A percentile compares a stretch with the other conserved stretches of the same genome.
Conservation (phyloP, 2,329 filamentous ascomycete genomes). For the Periglandula ipomoeae region DNA sequence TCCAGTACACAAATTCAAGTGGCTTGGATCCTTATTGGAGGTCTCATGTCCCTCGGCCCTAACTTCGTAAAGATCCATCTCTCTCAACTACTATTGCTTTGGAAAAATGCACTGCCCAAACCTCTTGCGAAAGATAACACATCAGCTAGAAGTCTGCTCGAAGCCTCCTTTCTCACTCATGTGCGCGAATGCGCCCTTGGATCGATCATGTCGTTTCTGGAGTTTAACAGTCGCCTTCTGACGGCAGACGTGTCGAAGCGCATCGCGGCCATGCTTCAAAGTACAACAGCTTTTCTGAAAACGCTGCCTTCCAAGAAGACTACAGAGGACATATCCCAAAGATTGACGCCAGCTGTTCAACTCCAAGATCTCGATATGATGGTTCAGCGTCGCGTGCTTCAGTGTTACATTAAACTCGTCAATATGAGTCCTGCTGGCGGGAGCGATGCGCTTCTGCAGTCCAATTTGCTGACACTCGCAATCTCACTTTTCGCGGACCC, state of each 20-base stretch:
- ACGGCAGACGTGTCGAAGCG: conserved; percentile 92
- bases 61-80: conserved; percentile 99
- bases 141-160: conserved; percentile 70
- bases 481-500: conserved; percentile 90
- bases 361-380: conserved; percentile 85
- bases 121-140: conserved; percentile 90
- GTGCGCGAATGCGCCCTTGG: conserved; percentile 90
- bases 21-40: conserved; percentile 94
- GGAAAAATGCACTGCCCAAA: conserved; percentile 95
- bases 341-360: conserved; percentile 76
- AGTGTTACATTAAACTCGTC: conserved; percentile 89
- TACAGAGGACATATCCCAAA: conserved; percentile 76
- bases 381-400: conserved; percentile 84
- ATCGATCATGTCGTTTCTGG: conserved; percentile 82
- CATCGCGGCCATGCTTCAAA: conserved; percentile 89
- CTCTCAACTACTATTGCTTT: conserved; percentile 82
- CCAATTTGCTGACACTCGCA: conserved; percentile 81
- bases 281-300: conserved; percentile 82
- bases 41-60: conserved; percentile 89
- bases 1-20: conserved; percentile 95
- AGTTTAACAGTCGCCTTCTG: conserved; percentile 84
- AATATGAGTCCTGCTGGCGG: conserved; percentile 79
- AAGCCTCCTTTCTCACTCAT: conserved; percentile 87
- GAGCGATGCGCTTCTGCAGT: conserved; percentile 78
- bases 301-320: conserved; percentile 75